Evolutionary conservation across 352 stramenopile genomes (phyloP), one percentile per base, ranked within the genome.

Genomic region (Pythium rishiriense): DNA sequence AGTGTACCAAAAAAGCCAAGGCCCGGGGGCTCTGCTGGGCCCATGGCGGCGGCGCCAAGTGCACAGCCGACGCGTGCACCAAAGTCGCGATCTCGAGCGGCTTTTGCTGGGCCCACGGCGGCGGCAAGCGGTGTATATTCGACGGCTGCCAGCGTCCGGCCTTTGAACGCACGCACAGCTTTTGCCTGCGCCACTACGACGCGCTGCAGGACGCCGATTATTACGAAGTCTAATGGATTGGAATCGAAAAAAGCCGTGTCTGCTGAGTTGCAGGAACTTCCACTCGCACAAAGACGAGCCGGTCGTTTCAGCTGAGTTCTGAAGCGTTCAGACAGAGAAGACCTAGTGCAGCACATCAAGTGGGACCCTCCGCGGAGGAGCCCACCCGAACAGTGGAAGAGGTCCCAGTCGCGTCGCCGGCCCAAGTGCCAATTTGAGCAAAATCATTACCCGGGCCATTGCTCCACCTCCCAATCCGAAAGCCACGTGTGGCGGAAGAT

Each of bases 91-190:
- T 68, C 31, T 63, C 61, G 19, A 56, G 58, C 51, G 59, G 66
- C 2, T 58, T 63, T 46, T 74, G 67, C 50, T 74, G 67, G 67
- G 67, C 62, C 28, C 67, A 74, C 24, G 67, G 67, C 43, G 67
- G 67, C 24, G 64, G 64, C 41, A 67, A 68, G 33, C 62, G 62
- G 28, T 78, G 68, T 45, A 48, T 62, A 15, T 68, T 62, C 25
- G 68, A 78, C 57, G 71, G 60, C 28, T 78, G 71, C 59, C 58
- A 55, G 35, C 62, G 58, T 8, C 63, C 75, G 1, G 75, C 75
- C 5, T 81, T 72, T 19, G 69, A 73, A 19, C 52, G 53, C 21
- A 62, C 52, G 35, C 52, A 63, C 35, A 62, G 51, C 47, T 58
- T 54, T 28, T 68, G 61, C 35, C 55, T 45, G 22, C 31, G 48